These are phyloP conservation scores for Hymenoscyphus fraxineus DNA, from an alignment of 2,329 filamentous ascomycete species.

Conservation along the genomic window DNA sequence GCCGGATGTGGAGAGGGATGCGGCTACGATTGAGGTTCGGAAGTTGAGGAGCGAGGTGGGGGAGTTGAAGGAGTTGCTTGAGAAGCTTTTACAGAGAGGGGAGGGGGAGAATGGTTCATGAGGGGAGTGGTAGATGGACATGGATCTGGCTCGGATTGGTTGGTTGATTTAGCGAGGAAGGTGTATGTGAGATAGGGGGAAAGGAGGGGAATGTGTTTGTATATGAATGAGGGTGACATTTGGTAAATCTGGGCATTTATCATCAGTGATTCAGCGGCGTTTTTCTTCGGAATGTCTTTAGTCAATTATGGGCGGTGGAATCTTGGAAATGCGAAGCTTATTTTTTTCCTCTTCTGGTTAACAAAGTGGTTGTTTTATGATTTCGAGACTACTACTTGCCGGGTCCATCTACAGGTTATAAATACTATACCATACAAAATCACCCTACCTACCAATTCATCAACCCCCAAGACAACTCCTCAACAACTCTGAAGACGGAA, in stretches of 20 bases:
- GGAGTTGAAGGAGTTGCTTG: slow-evolving; percentile 46
- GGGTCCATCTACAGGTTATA: no score
- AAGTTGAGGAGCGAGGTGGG: slow-evolving; percentile 56
- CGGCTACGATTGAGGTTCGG: slow-evolving; percentile 65
- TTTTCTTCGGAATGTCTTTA: not conserved
- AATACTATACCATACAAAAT: no score
- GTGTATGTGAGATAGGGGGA: not conserved
- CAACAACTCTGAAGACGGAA: no score
- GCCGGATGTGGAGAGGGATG: slow-evolving; percentile 78
- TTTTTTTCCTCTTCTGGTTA: not conserved
- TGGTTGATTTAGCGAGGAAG: not conserved
- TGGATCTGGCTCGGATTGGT: no score
- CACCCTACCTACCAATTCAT: no score
- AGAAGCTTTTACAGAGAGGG: slow-evolving; percentile 23
- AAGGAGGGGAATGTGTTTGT: not conserved
- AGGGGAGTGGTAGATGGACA: not conserved
- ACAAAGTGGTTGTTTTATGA: no score
- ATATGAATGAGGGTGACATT: not conserved
- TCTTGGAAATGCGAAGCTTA: not conserved
- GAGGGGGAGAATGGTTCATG: slow-evolving; percentile 5
- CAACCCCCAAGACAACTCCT: no score
- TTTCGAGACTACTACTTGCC: no score
- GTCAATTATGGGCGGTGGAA: not conserved
- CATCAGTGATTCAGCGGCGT: not conserved
- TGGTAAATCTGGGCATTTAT: not conserved